phyloP scores from a whole-genome alignment of 78 protist genomes.

The Capsaspora owczarzaki region DNA sequence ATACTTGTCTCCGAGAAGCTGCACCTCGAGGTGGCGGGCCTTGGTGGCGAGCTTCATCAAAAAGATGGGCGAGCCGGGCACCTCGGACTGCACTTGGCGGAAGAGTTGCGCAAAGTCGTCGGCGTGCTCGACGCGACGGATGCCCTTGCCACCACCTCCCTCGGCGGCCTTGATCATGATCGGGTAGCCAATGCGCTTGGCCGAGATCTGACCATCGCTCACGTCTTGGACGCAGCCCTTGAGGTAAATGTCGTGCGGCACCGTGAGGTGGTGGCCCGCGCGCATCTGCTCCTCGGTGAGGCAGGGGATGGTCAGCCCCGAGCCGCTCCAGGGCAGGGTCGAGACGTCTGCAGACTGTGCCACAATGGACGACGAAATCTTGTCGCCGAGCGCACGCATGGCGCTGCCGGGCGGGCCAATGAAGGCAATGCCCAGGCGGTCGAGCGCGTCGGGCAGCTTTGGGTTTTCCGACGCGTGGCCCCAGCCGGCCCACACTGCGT shows the following conservation, averaged over 20 bases:
- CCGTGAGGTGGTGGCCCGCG: neutral
- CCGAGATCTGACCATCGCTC: slow-evolving; percentile 39
- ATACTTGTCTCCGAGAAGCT: slow-evolving; percentile 54
- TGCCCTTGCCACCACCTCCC: slow-evolving; percentile 89
- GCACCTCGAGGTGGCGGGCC: slow-evolving; percentile 74
- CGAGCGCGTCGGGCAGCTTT: slow-evolving; percentile 68
- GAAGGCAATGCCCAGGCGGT: slow-evolving; percentile 44
- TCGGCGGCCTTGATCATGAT: slow-evolving; percentile 85
- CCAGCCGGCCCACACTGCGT: slow-evolving; percentile 98
- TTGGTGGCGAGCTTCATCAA: slow-evolving; percentile 54
- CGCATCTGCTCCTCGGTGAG: neutral
- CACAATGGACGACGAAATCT: slow-evolving; percentile 90
- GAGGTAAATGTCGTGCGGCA: slow-evolving; percentile 14
- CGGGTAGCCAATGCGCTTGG: slow-evolving; percentile 65
- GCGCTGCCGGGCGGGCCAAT: slow-evolving; percentile 78
- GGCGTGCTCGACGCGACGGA: slow-evolving; percentile 49
- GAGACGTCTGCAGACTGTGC: slow-evolving; percentile 90
- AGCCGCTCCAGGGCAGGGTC: slow-evolving; percentile 88
- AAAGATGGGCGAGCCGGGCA: slow-evolving; percentile 80
- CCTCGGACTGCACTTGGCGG: slow-evolving; percentile 54
- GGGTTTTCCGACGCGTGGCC: slow-evolving; percentile 98
- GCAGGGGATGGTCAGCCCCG: slow-evolving; percentile 23
- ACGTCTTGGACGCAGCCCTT: slow-evolving; percentile 32
- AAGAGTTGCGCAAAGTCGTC: slow-evolving; percentile 40
- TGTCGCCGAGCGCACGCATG: slow-evolving; percentile 89